These are phyloP conservation scores for Sonneratia alba DNA, from an alignment of 345 rosid genomes.

Conservation along the genomic window DNA sequence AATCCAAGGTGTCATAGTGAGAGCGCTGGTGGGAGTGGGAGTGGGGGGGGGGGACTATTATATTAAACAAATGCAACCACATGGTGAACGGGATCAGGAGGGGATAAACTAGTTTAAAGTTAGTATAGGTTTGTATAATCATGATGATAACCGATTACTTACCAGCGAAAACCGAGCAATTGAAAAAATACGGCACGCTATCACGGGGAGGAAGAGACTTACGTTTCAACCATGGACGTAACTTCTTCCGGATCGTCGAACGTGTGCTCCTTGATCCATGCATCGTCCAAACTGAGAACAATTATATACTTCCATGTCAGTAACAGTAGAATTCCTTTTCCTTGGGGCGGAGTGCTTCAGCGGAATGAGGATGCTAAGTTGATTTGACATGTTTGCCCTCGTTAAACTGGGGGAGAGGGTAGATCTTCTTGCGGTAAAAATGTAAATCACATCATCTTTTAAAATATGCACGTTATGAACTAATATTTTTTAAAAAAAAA, in stretches of 20 bases:
- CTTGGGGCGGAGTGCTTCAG: too few species aligned
- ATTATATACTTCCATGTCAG: neutral
- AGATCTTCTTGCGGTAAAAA: too few species aligned
- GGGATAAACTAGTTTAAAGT: neutral
- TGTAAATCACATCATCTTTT: too few species aligned
- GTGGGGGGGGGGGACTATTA: neutral
- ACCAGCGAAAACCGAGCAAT: neutral
- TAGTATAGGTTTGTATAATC: neutral
- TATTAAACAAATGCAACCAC: constrained; percentile 3
- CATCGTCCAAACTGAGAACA: neutral
- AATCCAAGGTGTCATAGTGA: neutral
- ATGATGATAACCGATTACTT: neutral
- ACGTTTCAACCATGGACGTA: constrained; percentile 71
- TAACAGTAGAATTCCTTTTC: too few species aligned
- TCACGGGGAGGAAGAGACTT: constrained; percentile 22
- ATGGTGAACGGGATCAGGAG: neutral
- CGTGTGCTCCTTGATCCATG: constrained; percentile 46
- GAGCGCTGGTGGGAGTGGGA: too few species aligned
- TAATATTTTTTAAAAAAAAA: too few species aligned
- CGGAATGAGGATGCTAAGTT: too few species aligned
- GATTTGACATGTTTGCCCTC: neutral
- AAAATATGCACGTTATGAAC: too few species aligned
- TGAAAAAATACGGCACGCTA: too few species aligned
- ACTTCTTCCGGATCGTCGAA: constrained; percentile 63
- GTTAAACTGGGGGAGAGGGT: too few species aligned